Evolutionary conservation across 1,139 yeast species (phyloP).

Genomic region (Saccharomyces hybrid): DNA sequence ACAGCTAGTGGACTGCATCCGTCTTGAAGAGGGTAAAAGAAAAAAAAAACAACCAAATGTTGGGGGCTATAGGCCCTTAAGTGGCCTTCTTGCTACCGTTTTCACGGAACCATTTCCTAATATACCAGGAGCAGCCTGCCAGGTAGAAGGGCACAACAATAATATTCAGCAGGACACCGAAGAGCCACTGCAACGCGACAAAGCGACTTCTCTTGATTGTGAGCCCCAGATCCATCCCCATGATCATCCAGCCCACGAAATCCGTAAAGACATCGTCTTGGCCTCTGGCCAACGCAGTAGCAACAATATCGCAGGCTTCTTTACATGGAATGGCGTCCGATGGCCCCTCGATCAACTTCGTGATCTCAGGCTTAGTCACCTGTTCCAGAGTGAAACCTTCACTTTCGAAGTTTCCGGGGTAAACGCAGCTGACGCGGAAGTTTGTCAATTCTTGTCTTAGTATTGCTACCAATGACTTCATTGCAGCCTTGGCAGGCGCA

Average conservation of each 20-base stretch:
- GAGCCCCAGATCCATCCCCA: conserved; percentile 58
- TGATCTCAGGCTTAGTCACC: conserved; percentile 76
- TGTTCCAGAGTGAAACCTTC: conserved; percentile 85
- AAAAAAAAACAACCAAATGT: background rate
- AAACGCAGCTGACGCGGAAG: conserved; percentile 55
- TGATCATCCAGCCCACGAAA: conserved; percentile 73
- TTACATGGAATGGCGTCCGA: conserved; percentile 63
- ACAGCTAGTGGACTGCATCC: background rate
- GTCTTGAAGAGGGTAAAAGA: background rate
- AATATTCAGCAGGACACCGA: conserved; percentile 29
- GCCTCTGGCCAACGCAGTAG: conserved; percentile 55
- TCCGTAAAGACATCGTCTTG: conserved; percentile 76
- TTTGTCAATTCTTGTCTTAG: conserved; percentile 78
- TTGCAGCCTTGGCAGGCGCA: conserved; percentile 81
- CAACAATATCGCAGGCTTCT: conserved; percentile 55
- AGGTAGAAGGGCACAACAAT: conserved; percentile 59
- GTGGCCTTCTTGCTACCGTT: conserved; percentile 10
- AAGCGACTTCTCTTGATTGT: conserved; percentile 50
- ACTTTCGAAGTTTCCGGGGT: conserved; percentile 84
- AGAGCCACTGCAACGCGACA: conserved; percentile 44
- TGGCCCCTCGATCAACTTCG: conserved; percentile 77
- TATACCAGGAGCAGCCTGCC: conserved; percentile 48
- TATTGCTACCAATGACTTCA: conserved; percentile 64
- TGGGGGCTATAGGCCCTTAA: background rate
- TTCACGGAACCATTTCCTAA: conserved; percentile 41